Evolutionary conservation across 768 basidiomycete species (phyloP).

Genomic region (Mycena indigotica): DNA sequence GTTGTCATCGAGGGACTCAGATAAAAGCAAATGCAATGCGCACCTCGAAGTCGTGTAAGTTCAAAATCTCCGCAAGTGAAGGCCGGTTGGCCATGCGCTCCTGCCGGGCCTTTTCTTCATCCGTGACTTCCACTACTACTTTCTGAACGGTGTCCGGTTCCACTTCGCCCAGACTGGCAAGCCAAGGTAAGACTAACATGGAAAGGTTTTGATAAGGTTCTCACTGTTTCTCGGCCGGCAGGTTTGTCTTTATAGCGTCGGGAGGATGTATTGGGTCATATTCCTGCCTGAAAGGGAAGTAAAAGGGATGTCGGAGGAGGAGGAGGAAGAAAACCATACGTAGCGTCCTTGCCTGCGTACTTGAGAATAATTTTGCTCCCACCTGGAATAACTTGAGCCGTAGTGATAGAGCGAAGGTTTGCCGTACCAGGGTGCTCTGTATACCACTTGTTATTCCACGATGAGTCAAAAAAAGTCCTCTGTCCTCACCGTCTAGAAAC

Average conservation of each 20-base stretch:
- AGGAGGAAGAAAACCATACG: slow-evolving; percentile 47
- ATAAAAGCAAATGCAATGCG: slow-evolving; percentile 8
- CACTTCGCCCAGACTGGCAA: slow-evolving; percentile 64
- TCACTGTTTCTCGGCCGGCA: slow-evolving; percentile 85
- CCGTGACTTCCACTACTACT: slow-evolving; percentile 62
- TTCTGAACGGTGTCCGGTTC: slow-evolving; percentile 69
- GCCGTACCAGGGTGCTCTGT: slow-evolving; percentile 65
- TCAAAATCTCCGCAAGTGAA: slow-evolving; percentile 76
- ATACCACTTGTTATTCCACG: background rate
- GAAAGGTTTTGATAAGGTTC: slow-evolving; percentile 19
- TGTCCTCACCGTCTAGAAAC: slow-evolving; percentile 64
- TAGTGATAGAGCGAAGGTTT: background rate
- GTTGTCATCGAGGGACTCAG: background rate
- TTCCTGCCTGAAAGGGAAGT: slow-evolving; percentile 50
- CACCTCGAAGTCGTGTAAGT: slow-evolving; percentile 94
- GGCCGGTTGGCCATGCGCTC: slow-evolving; percentile 66
- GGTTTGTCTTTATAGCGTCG: slow-evolving; percentile 72
- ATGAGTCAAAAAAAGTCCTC: background rate
- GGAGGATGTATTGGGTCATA: slow-evolving; percentile 92
- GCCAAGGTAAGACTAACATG: slow-evolving; percentile 6
- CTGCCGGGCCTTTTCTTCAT: slow-evolving; percentile 71
- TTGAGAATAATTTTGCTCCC: slow-evolving; percentile 85
- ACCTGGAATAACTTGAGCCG: slow-evolving; percentile 41
- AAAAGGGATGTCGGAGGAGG: background rate
- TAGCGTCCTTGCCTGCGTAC: slow-evolving; percentile 89